Base-by-base conservation (phyloP, 2,329 filamentous ascomycete genomes). In the Proliferodiscus dingleyae region DNA sequence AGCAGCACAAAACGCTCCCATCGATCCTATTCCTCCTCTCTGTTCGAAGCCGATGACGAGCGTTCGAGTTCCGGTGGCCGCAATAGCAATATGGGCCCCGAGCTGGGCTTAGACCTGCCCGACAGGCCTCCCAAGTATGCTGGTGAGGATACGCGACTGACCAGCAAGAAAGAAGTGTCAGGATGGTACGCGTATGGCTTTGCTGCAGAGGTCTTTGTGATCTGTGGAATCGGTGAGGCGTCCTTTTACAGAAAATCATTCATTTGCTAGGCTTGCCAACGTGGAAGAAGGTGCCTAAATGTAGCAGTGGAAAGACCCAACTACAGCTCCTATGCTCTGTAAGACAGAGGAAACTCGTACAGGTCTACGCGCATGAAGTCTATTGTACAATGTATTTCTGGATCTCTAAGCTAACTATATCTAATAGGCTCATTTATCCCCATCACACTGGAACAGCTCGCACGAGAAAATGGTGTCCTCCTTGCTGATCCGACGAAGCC, bases 111-210 rank as follows among this genome's bases (percentile, higher is more conserved):
- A 57, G 66, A 59, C 13, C 55, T 51, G 19, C 56, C 59, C 37
- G 60, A 64, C 49, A 50, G 45, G 11, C 56, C 64, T 61, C 59
- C 69, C 54, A 58, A 79, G 46, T 95, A 94, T 65, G 74, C 75
- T 2, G 89, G 87, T 51, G 89, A 97, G 65, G 93, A 98, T 66
- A 87, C 82, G 19, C 78, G 91, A n/a, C 79, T 86, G 45, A 97
- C 93, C 8, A 95, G 87, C 65, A 71, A 71, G 57, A 91, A 86
- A 66, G 93, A 98, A 75, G 77, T 97, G 49, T 74, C 82, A 30
- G 93, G 91, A 58, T 98, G 94, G 87, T 98, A 97, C 68, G 85
- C 85, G 64, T 97, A 97, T 71, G 87, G 87, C 33, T 97, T 95
- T 75, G 93, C 93, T 19, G 89, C 91, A 16, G 93, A 98, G 70